phyloP scores from a whole-genome alignment of 2,329 filamentous ascomycete genomes.

The Fusarium succisae region DNA sequence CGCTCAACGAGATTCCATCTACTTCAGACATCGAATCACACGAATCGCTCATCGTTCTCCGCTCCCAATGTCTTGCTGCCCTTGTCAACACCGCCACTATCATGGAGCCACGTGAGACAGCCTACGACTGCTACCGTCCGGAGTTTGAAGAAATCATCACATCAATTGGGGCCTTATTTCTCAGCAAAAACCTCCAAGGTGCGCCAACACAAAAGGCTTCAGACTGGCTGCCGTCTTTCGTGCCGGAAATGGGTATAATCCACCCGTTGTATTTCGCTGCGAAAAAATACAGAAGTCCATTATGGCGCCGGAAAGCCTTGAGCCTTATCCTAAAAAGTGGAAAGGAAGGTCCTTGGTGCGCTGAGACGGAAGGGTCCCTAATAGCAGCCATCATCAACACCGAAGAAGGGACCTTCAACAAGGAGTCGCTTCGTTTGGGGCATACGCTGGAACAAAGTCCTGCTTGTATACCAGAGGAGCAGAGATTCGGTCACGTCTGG shows the following conservation, averaged over 20 bases:
- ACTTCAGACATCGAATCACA: accelerated
- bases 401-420: slow-evolving; percentile 5
- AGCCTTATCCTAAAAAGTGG: slow-evolving; percentile 4
- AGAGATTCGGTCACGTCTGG: neutral
- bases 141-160: slow-evolving; percentile 35
- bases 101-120: slow-evolving; percentile 23
- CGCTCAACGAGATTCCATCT: neutral
- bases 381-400: neutral
- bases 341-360: slow-evolving; percentile 32
- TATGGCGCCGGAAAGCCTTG: slow-evolving; percentile 28
- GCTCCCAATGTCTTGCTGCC: slow-evolving; percentile 23
- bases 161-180: neutral
- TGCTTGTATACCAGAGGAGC: neutral
- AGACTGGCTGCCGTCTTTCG: neutral
- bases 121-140: slow-evolving; percentile 20
- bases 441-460: neutral
- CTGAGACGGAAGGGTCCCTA: slow-evolving; percentile 8
- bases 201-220: accelerated
- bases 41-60: slow-evolving; percentile 23
- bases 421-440: neutral
- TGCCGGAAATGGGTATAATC: slow-evolving; percentile 30
- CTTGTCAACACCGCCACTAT: slow-evolving; percentile 13
- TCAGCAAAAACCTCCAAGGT: neutral
- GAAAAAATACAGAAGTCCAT: slow-evolving; percentile 20
- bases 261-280: slow-evolving; percentile 26